Evolutionary conservation across 257 asterid genomes (phyloP).

Genomic region (Osmanthus fragrans): DNA sequence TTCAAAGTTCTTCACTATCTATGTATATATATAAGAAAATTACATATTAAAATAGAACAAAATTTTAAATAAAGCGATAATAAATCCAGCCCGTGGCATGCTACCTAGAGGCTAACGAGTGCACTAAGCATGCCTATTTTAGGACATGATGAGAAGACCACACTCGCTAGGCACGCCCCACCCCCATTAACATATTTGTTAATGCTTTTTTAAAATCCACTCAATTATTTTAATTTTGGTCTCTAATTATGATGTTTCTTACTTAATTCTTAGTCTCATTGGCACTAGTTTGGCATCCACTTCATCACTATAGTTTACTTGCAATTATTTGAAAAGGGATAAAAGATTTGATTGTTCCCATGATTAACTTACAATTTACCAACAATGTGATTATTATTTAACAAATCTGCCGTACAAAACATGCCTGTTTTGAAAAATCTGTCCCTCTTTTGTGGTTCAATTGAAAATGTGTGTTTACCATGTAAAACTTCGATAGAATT

Average conservation of each 20-base stretch:
- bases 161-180: conserved; percentile 43
- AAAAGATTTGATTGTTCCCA: conserved; percentile 24
- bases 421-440: conserved; percentile 26
- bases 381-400: conserved; percentile 29
- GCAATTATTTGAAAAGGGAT: conserved; percentile 22
- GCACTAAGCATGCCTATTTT: conserved; percentile 1
- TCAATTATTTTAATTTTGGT: conserved; percentile 15
- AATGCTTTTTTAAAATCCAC: background rate
- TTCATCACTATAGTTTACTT: conserved; percentile 12
- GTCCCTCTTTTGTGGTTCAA: conserved; percentile 24
- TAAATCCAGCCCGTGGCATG: background rate
- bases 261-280: conserved; percentile 1
- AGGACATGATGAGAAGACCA: conserved; percentile 32
- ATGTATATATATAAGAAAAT: no score
- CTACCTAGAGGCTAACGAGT: background rate
- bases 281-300: conserved; percentile 16
- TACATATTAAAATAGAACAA: no score
- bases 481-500: no score
- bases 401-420: conserved; percentile 33
- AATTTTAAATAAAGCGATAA: no score
- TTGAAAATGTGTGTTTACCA: no score
- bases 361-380: conserved; percentile 30
- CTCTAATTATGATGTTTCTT: conserved; percentile 36
- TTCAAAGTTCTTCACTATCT: background rate
- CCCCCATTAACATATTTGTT: background rate